phyloP scores from a whole-genome alignment of 2,329 filamentous ascomycete species.

The Hirsutella thompsonii region DNA sequence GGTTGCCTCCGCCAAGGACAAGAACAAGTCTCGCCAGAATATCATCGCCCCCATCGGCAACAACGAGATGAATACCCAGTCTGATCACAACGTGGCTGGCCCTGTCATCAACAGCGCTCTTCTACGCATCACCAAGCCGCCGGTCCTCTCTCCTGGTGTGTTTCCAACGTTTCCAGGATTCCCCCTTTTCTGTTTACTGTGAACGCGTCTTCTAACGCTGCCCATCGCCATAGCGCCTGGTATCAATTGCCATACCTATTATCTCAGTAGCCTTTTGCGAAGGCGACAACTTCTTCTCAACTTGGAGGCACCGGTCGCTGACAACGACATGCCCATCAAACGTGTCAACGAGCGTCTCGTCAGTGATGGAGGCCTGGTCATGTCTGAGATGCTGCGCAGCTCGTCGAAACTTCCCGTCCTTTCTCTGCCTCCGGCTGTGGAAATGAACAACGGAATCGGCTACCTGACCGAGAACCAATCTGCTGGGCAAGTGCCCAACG shows the following conservation, averaged over 20 bases:
- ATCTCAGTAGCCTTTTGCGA: slow-evolving; percentile 7
- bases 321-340: background rate
- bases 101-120: too few species aligned
- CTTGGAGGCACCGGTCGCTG: slow-evolving; percentile 1
- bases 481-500: too few species aligned
- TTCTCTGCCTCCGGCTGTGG: slow-evolving; percentile 4
- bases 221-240: background rate
- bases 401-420: slow-evolving; percentile 6
- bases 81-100: too few species aligned
- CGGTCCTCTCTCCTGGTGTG: too few species aligned
- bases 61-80: too few species aligned
- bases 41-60: too few species aligned
- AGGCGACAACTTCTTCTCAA: slow-evolving; percentile 5
- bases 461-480: background rate
- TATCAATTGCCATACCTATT: slow-evolving; percentile 3
- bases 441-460: background rate
- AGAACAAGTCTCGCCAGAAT: too few species aligned
- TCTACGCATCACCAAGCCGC: too few species aligned
- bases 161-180: too few species aligned
- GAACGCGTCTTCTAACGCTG: background rate
- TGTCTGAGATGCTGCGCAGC: slow-evolving; percentile 4
- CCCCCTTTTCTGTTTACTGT: too few species aligned
- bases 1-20: too few species aligned
- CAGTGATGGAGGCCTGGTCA: slow-evolving; percentile 7
- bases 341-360: slow-evolving; percentile 2